These are phyloP conservation scores for Talaromyces trachyspermus DNA, from an alignment of 495 filamentous ascomycete genomes.

Conservation along the genomic window DNA sequence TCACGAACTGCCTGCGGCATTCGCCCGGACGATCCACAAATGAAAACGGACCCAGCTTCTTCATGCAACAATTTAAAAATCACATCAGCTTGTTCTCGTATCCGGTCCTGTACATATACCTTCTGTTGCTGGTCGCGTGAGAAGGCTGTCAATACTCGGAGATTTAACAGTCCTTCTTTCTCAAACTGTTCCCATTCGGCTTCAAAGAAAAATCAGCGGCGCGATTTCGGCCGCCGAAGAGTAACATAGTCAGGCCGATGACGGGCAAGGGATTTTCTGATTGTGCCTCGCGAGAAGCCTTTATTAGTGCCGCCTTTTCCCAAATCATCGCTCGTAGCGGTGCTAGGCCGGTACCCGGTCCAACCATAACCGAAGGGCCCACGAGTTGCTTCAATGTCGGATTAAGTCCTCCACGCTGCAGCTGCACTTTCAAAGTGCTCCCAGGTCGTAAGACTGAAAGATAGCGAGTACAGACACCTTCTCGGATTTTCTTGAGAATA, in stretches of 20 bases:
- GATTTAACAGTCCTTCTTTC: constrained; percentile 18
- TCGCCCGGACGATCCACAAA: constrained; percentile 76
- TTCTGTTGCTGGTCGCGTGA: constrained; percentile 72
- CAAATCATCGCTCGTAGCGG: constrained; percentile 76
- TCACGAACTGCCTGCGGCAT: constrained; percentile 89
- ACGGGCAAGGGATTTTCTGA: constrained; percentile 19
- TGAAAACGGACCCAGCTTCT: constrained; percentile 51
- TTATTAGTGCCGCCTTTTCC: constrained; percentile 46
- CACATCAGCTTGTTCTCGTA: constrained; percentile 50
- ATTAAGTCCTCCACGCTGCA: constrained; percentile 52
- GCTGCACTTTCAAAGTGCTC: constrained; percentile 48
- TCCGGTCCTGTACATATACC: constrained; percentile 82
- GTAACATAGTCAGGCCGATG: constrained; percentile 40
- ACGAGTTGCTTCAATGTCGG: constrained; percentile 36
- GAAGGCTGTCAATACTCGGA: constrained; percentile 70
- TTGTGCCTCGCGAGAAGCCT: constrained; percentile 26
- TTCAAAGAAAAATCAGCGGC: constrained; percentile 70
- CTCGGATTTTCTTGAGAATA: constrained; percentile 73
- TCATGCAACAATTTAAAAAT: constrained; percentile 54
- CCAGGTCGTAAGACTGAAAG: constrained; percentile 54
- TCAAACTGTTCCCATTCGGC: constrained; percentile 58
- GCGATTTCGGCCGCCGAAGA: constrained; percentile 76
- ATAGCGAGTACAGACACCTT: constrained; percentile 88
- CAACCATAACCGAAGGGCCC: constrained; percentile 69
- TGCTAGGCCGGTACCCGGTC: constrained; percentile 85